Evolutionary conservation across 306 rosid genomes (phyloP).

Genomic region (Betula pendula): DNA sequence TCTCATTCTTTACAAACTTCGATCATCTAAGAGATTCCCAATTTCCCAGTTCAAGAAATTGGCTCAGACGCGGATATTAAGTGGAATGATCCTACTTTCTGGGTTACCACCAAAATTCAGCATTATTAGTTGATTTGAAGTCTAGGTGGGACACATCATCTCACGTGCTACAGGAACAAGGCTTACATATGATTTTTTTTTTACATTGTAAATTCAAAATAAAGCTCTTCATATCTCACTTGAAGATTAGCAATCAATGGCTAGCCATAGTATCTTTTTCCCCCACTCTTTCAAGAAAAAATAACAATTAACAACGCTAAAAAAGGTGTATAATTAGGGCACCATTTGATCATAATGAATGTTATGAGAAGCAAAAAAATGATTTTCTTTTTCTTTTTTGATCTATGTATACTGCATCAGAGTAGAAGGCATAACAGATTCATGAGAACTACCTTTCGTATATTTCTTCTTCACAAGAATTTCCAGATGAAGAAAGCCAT

Average conservation of each 20-base stretch:
- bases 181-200: neutral
- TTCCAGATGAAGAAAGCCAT: constrained; percentile 88
- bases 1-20: neutral
- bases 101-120: neutral
- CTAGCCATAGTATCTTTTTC: neutral
- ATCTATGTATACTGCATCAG: neutral
- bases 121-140: neutral
- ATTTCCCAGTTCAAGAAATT: constrained; percentile 6
- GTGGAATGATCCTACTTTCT: neutral
- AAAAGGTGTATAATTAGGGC: neutral
- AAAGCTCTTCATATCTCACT: neutral
- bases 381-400: neutral
- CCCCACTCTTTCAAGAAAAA: neutral
- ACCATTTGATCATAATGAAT: constrained; percentile 1
- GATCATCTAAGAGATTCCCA: neutral
- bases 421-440: neutral
- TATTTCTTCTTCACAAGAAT: constrained; percentile 85
- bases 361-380: neutral
- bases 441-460: constrained; percentile 57
- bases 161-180: neutral
- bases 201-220: neutral
- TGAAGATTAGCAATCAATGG: neutral
- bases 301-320: neutral
- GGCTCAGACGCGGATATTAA: neutral
- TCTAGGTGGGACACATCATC: neutral